phyloP scores from a whole-genome alignment of 306 rosid species.

The Trifolium dubium region DNA sequence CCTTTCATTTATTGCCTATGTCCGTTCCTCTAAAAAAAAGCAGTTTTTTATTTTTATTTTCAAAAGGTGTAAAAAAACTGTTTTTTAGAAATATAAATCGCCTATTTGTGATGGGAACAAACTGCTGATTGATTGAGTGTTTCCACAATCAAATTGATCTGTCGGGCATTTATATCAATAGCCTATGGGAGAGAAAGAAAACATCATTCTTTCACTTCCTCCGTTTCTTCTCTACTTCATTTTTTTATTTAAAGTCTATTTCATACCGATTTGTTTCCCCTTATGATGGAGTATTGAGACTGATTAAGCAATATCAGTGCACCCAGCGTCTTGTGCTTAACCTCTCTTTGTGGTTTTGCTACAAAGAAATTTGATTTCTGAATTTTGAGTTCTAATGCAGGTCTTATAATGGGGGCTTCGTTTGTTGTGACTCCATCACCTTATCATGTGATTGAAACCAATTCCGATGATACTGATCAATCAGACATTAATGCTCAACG shows the following conservation, averaged over 20 bases:
- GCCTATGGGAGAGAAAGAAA: slow-evolving; percentile 32
- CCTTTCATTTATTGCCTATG: slow-evolving; percentile 37
- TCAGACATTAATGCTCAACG: slow-evolving; percentile 65
- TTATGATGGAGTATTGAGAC: slow-evolving; percentile 20
- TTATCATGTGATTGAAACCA: slow-evolving; percentile 52
- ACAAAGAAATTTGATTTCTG: slow-evolving; percentile 30
- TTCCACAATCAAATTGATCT: slow-evolving; percentile 24
- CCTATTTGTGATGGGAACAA: not conserved
- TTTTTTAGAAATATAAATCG: no score
- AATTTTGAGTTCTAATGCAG: slow-evolving; percentile 47
- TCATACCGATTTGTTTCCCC: slow-evolving; percentile 6
- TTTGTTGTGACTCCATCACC: slow-evolving; percentile 63
- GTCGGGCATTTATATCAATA: slow-evolving; percentile 23
- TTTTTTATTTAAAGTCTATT: slow-evolving; percentile 15
- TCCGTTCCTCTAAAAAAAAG: not conserved
- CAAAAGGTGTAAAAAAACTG: no score
- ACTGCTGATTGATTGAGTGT: slow-evolving; percentile 34
- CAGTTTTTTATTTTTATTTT: no score
- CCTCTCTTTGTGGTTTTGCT: slow-evolving; percentile 6
- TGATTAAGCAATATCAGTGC: slow-evolving; percentile 29
- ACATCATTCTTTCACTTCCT: slow-evolving; percentile 28
- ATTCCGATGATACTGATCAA: slow-evolving; percentile 57
- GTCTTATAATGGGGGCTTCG: slow-evolving; percentile 69
- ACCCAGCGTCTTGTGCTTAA: slow-evolving; percentile 17
- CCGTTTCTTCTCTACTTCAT: slow-evolving; percentile 7